These are phyloP conservation scores for Pseudogymnoascus sp. DNA, from an alignment of 2,329 filamentous ascomycete genomes.

Conservation along the genomic window DNA sequence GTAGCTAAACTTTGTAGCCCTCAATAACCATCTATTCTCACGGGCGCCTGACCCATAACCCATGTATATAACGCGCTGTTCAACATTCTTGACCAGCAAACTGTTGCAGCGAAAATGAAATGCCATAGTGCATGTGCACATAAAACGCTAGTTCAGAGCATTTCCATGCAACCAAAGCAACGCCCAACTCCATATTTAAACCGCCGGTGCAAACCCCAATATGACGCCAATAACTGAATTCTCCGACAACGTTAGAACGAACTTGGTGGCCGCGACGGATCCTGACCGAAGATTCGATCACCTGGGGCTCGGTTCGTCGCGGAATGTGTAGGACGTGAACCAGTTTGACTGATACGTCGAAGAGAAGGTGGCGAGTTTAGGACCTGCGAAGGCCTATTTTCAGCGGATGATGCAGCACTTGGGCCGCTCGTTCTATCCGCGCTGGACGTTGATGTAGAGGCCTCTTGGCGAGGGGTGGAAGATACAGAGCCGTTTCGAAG, in stretches of 20 bases:
- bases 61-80: not conserved
- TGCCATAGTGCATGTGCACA: not conserved
- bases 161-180: not conserved
- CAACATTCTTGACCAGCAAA: slow-evolving; percentile 6
- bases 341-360: not conserved
- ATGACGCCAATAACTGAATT: not conserved
- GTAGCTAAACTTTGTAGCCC: slow-evolving; percentile 1
- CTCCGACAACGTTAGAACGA: not conserved
- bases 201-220: not conserved
- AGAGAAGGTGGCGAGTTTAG: not conserved
- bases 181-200: slow-evolving; percentile 5
- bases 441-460: not conserved
- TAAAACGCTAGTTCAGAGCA: not conserved
- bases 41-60: not conserved
- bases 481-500: not conserved
- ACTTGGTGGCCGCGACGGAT: not conserved
- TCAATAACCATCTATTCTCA: not conserved
- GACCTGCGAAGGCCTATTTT: not conserved
- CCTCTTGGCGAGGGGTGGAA: not conserved
- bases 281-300: not conserved
- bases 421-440: not conserved
- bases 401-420: not conserved
- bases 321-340: not conserved
- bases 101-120: slow-evolving; percentile 4
- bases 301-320: not conserved